Base-by-base conservation (phyloP, 176 grass and related monocot genomes). In the Urochloa ruziziensis region DNA sequence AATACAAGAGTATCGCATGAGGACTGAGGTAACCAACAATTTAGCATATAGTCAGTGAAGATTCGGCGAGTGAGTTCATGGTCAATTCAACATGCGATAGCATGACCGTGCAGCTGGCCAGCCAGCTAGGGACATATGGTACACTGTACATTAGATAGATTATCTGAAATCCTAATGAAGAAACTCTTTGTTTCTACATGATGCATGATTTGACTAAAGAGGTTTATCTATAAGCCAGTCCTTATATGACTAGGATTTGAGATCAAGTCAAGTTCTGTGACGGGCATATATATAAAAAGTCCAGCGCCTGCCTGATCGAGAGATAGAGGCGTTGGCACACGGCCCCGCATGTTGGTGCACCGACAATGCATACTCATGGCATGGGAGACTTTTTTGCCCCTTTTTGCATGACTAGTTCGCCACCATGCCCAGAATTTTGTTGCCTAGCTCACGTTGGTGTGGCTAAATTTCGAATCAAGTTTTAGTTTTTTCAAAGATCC, bases 351-450 rank as follows among this genome's bases (percentile, higher is more conserved):
- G 89, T 83, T 68, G 74, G 59, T 83, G 89, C 89, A 80, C 80
- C 84, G 89, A 87, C 89, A 73, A 68, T 70, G 42, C 80, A 70
- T 66, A 91, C 75, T 91, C 84, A 91, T 91, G 52, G 39, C 68
- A 75, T 33, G 39, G 32, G 53, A 17, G 84, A 90, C 83, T 61
- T 90, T 68, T 19, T 68, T 17, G 71, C 21, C 18, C 2, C 25
- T 19, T 78, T 74, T 67, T 53, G 67, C 25, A 67, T 83, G 84
- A 86, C 79, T 86, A 67, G 73, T 83, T 86, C 47, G 73, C 59
- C 84, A 90, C 79, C 33, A 79, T 52, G 73, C 79, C 78, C 60
- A 87, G 48, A 36, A 24, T 73, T 87, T 90, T 86, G 89, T 90
- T 75, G 59, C 67, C 66, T 86, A 86, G 84, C 67, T 83, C 58